Evolutionary conservation across 73 alveolate species (phyloP).

Genomic region (Tetrahymena malaccensis): DNA sequence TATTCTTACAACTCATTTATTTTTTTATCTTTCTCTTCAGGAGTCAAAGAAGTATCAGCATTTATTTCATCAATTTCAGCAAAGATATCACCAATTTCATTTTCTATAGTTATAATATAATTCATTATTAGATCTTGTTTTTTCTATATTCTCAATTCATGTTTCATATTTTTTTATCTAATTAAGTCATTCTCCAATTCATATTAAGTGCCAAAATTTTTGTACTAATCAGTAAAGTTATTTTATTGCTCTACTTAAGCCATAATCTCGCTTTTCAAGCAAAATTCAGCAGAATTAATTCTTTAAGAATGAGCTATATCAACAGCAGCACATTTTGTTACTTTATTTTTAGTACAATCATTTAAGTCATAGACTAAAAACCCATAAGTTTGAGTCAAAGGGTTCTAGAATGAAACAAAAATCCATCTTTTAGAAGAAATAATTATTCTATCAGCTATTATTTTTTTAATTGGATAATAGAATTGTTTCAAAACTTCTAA

Average conservation of each 20-base stretch:
- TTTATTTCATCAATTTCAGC: background rate
- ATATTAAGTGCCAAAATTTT: background rate
- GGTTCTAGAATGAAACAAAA: background rate
- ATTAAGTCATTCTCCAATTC: background rate
- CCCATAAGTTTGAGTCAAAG: background rate
- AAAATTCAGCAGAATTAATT: background rate
- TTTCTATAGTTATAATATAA: background rate
- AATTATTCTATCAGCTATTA: background rate
- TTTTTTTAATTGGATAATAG: background rate
- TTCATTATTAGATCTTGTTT: background rate
- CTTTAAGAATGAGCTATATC: background rate
- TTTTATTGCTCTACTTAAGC: background rate
- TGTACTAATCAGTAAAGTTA: background rate
- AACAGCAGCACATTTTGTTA: background rate
- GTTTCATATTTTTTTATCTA: background rate
- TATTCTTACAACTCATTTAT: background rate
- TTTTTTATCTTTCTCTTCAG: background rate
- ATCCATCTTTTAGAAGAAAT: background rate
- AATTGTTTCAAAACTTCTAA: background rate
- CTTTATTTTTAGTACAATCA: background rate
- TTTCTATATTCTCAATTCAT: background rate
- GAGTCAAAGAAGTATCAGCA: background rate
- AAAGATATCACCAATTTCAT: background rate
- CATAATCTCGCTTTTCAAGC: background rate
- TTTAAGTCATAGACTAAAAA: background rate